phyloP scores from a whole-genome alignment of 2,329 filamentous ascomycete genomes.

The Coleophoma crateriformis region DNA sequence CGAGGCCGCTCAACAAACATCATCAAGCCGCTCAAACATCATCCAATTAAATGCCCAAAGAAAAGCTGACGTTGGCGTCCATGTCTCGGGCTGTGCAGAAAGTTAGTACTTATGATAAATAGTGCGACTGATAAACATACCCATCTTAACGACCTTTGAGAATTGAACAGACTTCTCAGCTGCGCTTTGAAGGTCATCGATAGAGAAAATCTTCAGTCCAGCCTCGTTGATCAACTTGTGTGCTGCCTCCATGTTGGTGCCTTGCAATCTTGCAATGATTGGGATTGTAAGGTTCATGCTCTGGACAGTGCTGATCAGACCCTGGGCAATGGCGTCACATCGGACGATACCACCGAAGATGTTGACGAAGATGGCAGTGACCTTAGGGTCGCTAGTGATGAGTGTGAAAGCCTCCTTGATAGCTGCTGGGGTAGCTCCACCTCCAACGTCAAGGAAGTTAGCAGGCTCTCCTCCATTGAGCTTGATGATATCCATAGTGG shows the following conservation, averaged over 20 bases:
- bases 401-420: constrained; percentile 98
- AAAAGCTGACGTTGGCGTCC: constrained; percentile 94
- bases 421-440: constrained; percentile 91
- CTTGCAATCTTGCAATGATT: constrained; percentile 94
- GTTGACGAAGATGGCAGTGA: constrained; percentile 99
- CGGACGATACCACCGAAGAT: constrained; percentile 99
- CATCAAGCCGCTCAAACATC: constrained; percentile 32
- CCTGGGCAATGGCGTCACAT: constrained; percentile 95
- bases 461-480: constrained; percentile 92
- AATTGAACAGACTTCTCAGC: constrained; percentile 98
- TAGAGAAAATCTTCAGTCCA: constrained; percentile 98
- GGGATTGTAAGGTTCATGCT: constrained; percentile 93
- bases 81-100: constrained; percentile 72
- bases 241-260: constrained; percentile 95
- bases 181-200: constrained; percentile 93
- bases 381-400: constrained; percentile 97
- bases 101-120: neutral
- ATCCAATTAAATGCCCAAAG: constrained; percentile 64
- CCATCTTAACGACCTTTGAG: constrained; percentile 98
- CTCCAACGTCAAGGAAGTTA: constrained; percentile 98
- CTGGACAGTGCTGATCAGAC: constrained; percentile 91
- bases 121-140: constrained; percentile 43
- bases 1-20: constrained; percentile 34
- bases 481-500: constrained; percentile 99
- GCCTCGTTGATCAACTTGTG: constrained; percentile 94